Base-by-base conservation (phyloP, 2,329 filamentous ascomycete species). In the Monosporascus ibericus region DNA sequence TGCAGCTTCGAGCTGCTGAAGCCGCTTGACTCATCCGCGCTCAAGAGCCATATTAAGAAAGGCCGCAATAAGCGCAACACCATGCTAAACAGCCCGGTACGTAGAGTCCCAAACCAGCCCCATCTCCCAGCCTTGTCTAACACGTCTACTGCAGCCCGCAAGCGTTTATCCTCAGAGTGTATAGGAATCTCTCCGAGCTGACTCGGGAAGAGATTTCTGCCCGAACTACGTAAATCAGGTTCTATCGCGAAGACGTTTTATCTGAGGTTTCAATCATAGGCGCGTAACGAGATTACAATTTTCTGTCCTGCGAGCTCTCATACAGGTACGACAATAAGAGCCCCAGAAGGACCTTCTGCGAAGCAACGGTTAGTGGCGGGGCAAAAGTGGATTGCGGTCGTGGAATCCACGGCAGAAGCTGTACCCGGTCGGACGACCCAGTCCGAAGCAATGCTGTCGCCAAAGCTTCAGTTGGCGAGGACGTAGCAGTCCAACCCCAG, bases 1-100 rank as follows among this genome's bases (percentile, higher is more conserved):
- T 99, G 94, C 74, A 96, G 92, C 68, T 99, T 99, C 66, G 94
- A 99, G 72, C 79, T 99, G 17, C 79, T 99, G 55, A 99, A 99
- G 71, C 94, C 94, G 7, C 80, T 99, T 47, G 94, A 99, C 71
- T 96, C 92, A 14, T 95, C 89, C 63, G 92, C 92, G 36, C 78
- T 99, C 56, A 99, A 99, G 80, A 96, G 87, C 63, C 94, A 99
- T 68, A 99, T 99, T 72, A 99, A 99, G 78, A 97, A 96, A 76
- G 92, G 92, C 56, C 82, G 92, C 55, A 96, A 92, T 73, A 95
- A 95, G 78, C 82, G 92, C 56, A 90, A 96, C 71, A 92, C 86
- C 72, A 95, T 96, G 82, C 80, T 96, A 55, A 96, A 95, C 78
- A 96, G 91, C 76, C 92, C 92, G 68, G 90, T 95, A 85, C 75